Evolutionary conservation across 2,329 filamentous ascomycete genomes (phyloP).

Genomic region (Sporothrix pallida): DNA sequence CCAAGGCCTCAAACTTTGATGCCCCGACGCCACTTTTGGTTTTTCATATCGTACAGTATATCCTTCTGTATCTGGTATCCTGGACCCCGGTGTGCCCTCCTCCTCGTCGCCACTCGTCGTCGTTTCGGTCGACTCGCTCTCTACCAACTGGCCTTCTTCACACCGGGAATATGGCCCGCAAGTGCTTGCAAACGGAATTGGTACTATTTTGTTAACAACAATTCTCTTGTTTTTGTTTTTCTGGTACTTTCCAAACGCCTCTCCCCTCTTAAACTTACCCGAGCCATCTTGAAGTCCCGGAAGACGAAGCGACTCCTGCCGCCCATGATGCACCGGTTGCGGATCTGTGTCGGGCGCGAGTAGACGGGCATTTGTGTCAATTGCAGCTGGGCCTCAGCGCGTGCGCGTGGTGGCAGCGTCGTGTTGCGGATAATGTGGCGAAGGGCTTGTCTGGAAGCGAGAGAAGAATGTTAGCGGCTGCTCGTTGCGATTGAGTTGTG

Average conservation of each 20-base stretch:
- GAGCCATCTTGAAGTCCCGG: conserved; percentile 86
- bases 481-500: too few relatives aligned
- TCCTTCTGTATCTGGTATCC: conserved; percentile 12
- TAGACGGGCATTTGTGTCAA: conserved; percentile 95
- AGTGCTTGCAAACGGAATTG: conserved; percentile 92
- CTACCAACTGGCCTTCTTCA: conserved; percentile 97
- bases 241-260: too few relatives aligned
- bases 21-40: background rate
- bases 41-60: conserved; percentile 22
- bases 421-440: conserved; percentile 95
- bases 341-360: conserved; percentile 90
- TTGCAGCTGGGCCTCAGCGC: conserved; percentile 91
- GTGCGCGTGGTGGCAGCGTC: conserved; percentile 76
- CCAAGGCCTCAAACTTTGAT: background rate
- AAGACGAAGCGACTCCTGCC: conserved; percentile 92
- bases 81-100: background rate
- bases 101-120: background rate
- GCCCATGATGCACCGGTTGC: conserved; percentile 89
- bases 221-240: too few relatives aligned
- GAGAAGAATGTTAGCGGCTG: background rate
- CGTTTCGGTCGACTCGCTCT: conserved; percentile 30
- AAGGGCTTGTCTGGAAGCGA: conserved; percentile 76
- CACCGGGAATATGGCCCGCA: conserved; percentile 83
- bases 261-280: conserved; percentile 58
- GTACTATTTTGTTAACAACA: conserved; percentile 62